These are phyloP conservation scores for Arthroderma sp. DNA, from an alignment of 2,329 filamentous ascomycete genomes.

Conservation along the genomic window DNA sequence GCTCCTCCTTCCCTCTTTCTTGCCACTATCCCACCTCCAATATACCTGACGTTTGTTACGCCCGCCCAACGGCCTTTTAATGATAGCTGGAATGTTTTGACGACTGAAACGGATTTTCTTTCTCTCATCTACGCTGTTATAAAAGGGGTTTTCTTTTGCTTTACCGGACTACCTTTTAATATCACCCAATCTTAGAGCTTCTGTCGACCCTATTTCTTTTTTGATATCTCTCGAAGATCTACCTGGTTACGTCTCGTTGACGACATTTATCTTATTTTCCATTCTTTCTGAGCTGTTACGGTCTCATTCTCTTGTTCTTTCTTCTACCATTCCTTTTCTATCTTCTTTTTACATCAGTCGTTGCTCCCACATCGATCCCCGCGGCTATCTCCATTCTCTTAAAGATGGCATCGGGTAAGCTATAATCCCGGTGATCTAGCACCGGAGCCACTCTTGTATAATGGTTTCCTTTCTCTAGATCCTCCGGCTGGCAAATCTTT, in stretches of 20 bases:
- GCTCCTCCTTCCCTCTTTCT: slow-evolving; percentile 6
- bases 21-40: not conserved
- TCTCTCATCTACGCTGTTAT: slow-evolving; percentile 3
- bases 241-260: not conserved
- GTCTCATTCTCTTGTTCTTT: not conserved
- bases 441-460: too few relatives aligned
- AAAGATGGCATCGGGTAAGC: slow-evolving; percentile 5
- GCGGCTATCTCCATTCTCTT: not conserved
- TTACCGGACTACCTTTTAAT: slow-evolving; percentile 3
- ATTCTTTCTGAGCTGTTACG: slow-evolving; percentile 1
- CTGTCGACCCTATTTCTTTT: not conserved
- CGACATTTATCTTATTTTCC: not conserved
- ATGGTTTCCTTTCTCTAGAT: too few relatives aligned
- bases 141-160: slow-evolving; percentile 4
- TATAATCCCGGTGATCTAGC: not conserved
- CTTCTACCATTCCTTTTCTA: not conserved
- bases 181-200: not conserved
- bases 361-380: not conserved
- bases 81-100: slow-evolving; percentile 24
- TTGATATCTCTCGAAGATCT: too few relatives aligned
- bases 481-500: slow-evolving; percentile 9
- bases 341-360: not conserved
- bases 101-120: slow-evolving; percentile 20
- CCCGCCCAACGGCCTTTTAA: slow-evolving; percentile 6
- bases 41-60: slow-evolving; percentile 5